Base-by-base conservation (phyloP, 2,329 filamentous ascomycete species). In the Rhynchosporium secalis region DNA sequence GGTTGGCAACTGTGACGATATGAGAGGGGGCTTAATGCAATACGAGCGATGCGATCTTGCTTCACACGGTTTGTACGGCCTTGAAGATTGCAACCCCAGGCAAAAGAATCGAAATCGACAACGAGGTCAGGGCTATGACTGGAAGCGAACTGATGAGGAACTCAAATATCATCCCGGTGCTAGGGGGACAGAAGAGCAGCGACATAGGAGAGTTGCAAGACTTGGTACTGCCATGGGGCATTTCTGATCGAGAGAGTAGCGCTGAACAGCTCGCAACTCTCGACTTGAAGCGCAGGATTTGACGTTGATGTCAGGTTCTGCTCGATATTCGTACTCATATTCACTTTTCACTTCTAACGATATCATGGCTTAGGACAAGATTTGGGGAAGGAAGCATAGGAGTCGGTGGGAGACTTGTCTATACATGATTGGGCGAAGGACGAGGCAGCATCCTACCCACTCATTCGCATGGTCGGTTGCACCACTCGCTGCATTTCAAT, bases 1-100 rank as follows among this genome's bases (percentile, higher is more conserved):
- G 58, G 79, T 91, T 2, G 81, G 90, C 9, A 90, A 89, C 69
- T 83, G 82, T 55, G 90, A 93, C 69, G 75, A 74, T 43, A 77
- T 79, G 59, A 83, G 89, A 43, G 90, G 90, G 41, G 90, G 90
- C 3, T 67, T 75, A 33, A 73, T 75, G 63, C 68, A 74, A 47
- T 75, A 70, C 57, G 73, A 75, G 55, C 67, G 72, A 52, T 74
- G 71, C 56, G 69, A 66, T 66, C 58, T 71, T 29, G 71, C 67
- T 7, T 61, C 60, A 33, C 66, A 68, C 40, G 64, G 64, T n/a
- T 56, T 63, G n/a, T 69, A 71, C 56, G 64, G 62, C 9, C 57
- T 70, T 9, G 62, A 66, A 5, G 61, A 61, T 13, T 45, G 52
- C 31, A 55, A 47, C 38, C 38, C 47, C 7, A 54, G 45, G 28